Evolutionary conservation across 129 eudicot genomes (phyloP), one percentile per base, ranked within the genome.

Genomic region (Cynara cardunculus): DNA sequence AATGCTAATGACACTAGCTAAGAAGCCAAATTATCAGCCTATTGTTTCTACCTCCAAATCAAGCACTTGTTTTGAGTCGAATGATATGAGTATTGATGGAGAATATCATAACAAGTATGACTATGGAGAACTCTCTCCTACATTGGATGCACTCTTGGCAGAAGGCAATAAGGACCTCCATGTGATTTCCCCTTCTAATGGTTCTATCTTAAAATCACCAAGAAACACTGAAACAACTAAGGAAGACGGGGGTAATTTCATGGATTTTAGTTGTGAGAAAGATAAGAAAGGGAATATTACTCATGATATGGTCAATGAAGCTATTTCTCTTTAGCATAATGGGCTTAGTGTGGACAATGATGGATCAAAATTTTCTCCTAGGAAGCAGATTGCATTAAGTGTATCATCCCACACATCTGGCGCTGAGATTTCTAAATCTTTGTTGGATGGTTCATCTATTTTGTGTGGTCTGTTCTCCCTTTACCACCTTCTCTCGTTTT

Each of bases 71-170:
- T 79, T 84, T 9, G 77, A 81, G 72, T 88, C 95, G 39, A 89
- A 86, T 82, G 97, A 89, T 79, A 95, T 95, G 99, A 95, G 96
- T 82, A 89, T 95, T 78, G 93, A 89, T 80, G 90, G 90, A 76
- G 97, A 87, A 76, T 86, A 84, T 62, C 80, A 85, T 7, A 64
- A 68, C 27, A 83, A 79, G 77, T 95, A 92, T 77, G 90, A 92
- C 82, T 95, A 89, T 59, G 97, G 88, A 76, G 86, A 84, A 77
- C 68, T 95, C 27, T 86, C 91, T 13, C 97, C 99, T 74, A 85
- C 77, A 32, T 59, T 90, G 81, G 88, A 88, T 84, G 84, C 86
- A 4, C 84, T 91, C 7, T 81, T 94, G 85, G 91, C 90, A 18
- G 92, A 92, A 77, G 89, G 83, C 78, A 56, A 78, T 72, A 34